phyloP scores from a whole-genome alignment of 345 rosid species.

The Eucalyptus pumila region DNA sequence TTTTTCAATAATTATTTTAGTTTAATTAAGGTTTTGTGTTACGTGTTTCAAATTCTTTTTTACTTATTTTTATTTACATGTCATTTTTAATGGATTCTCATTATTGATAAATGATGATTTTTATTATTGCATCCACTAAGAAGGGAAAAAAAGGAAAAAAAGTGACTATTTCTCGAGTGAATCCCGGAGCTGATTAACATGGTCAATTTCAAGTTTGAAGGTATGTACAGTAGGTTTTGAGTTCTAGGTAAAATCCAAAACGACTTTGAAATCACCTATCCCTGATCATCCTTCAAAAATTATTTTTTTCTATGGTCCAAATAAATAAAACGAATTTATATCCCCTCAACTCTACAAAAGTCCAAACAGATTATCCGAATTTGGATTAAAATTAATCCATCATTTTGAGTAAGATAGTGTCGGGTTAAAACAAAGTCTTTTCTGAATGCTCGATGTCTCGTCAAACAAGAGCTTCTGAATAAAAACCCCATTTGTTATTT shows the following conservation, averaged over 20 bases:
- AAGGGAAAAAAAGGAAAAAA: no score
- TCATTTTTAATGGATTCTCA: no score
- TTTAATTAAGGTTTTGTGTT: no score
- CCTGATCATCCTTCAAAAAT: neutral
- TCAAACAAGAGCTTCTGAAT: neutral
- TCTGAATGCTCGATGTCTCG: neutral
- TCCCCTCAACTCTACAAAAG: neutral
- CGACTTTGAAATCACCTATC: rapidly evolving
- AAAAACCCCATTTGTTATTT: neutral
- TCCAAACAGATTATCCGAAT: neutral
- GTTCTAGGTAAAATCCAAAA: rapidly evolving
- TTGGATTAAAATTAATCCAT: neutral
- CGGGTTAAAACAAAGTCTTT: neutral
- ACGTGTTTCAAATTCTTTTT: neutral
- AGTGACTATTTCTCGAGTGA: no score
- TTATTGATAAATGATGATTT: neutral
- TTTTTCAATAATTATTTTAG: no score
- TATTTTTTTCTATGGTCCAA: neutral
- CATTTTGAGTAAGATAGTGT: neutral
- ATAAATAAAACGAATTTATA: neutral
- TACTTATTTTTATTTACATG: neutral
- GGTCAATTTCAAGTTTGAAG: no score
- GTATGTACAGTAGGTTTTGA: rapidly evolving
- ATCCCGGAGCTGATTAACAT: rapidly evolving
- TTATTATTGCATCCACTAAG: no score